A percentile compares a stretch with the other conserved stretches of the same genome.
These are phyloP conservation scores for Aschersonia sp. DNA, from an alignment of 2,329 filamentous ascomycete species.

Conservation along the genomic window DNA sequence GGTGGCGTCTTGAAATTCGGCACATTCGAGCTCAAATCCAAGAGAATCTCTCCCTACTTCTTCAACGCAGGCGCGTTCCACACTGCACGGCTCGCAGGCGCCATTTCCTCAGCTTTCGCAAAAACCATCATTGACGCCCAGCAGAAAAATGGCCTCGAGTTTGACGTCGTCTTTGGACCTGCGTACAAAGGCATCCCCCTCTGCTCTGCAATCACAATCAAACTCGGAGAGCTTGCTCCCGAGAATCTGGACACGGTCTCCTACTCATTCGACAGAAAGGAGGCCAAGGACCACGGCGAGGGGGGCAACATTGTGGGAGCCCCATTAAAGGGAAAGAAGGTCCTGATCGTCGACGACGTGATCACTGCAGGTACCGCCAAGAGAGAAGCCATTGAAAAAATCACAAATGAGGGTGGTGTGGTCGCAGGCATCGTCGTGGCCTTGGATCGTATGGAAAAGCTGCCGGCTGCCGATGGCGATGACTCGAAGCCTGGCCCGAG, in stretches of 20 bases:
- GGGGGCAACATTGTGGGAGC: slow-evolving; percentile 87
- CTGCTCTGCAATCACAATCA: slow-evolving; percentile 61
- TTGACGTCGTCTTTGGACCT: slow-evolving; percentile 84
- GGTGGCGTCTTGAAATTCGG: slow-evolving; percentile 67
- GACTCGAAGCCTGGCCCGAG: slow-evolving; percentile 58
- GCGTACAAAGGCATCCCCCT: slow-evolving; percentile 96
- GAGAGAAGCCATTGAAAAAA: slow-evolving; percentile 81
- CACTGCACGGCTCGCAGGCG: slow-evolving; percentile 59
- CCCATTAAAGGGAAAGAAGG: slow-evolving; percentile 65
- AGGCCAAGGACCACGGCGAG: slow-evolving; percentile 91
- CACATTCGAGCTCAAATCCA: slow-evolving; percentile 81
- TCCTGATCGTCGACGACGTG: slow-evolving; percentile 91
- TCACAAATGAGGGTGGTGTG: slow-evolving; percentile 68
- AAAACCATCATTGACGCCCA: slow-evolving; percentile 39
- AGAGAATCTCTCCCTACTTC: slow-evolving; percentile 87
- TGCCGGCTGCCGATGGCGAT: slow-evolving; percentile 48
- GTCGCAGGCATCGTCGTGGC: slow-evolving; percentile 82
- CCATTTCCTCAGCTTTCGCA: slow-evolving; percentile 73
- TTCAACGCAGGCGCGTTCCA: slow-evolving; percentile 93
- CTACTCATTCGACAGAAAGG: slow-evolving; percentile 92
- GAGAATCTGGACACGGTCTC: slow-evolving; percentile 52
- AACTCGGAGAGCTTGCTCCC: slow-evolving; percentile 56
- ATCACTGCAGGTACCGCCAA: slow-evolving; percentile 93
- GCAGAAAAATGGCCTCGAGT: slow-evolving; percentile 30
- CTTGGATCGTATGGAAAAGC: slow-evolving; percentile 75